Evolutionary conservation across 192 early-diverging fungal genomes (phyloP), one percentile per base, ranked within the genome.

Genomic region (Backusella macrospora): DNA sequence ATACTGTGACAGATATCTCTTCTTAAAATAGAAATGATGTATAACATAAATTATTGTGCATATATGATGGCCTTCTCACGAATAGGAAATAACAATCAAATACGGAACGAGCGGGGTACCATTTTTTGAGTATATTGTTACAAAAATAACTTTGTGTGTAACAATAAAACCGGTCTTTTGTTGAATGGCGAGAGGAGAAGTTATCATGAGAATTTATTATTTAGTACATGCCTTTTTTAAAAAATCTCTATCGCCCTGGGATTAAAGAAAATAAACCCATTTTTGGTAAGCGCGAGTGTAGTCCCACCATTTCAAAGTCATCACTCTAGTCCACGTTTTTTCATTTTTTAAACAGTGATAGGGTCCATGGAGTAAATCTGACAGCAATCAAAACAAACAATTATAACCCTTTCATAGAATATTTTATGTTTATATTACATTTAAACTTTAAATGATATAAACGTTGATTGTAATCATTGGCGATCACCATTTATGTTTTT

Each of bases 151-250:
- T 59, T 23, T 34, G 23, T 59, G 52, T 59, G 52, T 10, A 59
- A 59, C 52, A 59, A 26, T 12, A 26, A 59, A 18, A 23, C 52
- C 26, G 52, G 26, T 12, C 52, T 26, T 23, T 26, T 23, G 52
- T 59, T 59, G 52, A 26, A 59, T 59, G 21, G 26, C n/a, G 52
- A 26, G 21, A 26, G 10, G 23, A 26, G 23, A 23, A 59, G 52
- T 59, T 59, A 59, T 59, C 52, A 59, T 59, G 52, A 59, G 52
- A 59, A 59, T 23, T 21, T 59, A 59, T 59, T 59, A 59, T 59
- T 59, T 59, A 59, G 52, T 59, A 59, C 52, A 59, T 59, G 52
- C 52, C 21, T 59, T 59, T 26, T 59, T 59, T 23, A 59, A 59
- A 59, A 26, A 55, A 55, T 12, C 13, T 0, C 52, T 23, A 59